Conservation (phyloP, 345 rosid genomes). For the Excoecaria cochinchinensis region DNA sequence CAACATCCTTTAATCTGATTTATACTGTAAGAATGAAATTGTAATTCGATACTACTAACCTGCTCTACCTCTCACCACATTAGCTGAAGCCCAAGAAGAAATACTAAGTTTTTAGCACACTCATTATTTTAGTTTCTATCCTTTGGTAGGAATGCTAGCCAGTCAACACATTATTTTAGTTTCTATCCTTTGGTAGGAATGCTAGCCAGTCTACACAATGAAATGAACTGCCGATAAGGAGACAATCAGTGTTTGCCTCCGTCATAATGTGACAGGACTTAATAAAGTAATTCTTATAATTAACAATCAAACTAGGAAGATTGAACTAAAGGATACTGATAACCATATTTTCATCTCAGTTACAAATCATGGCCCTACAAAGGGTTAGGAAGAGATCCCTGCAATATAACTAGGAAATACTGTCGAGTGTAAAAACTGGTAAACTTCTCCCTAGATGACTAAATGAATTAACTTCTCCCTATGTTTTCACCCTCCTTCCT, state of each 20-base stretch:
- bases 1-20: neutral
- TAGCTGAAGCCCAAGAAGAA: slow-evolving; percentile 1
- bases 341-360: neutral
- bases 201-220: no score
- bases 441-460: neutral
- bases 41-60: neutral
- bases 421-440: neutral
- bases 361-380: neutral
- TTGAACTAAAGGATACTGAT: neutral
- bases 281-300: neutral
- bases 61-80: neutral
- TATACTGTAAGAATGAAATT: neutral
- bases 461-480: neutral
- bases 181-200: neutral
- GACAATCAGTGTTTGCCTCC: neutral
- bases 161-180: neutral
- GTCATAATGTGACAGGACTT: neutral
- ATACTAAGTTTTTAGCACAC: neutral
- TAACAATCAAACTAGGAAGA: neutral
- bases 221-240: neutral
- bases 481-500: neutral
- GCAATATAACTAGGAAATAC: neutral
- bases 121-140: neutral
- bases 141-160: neutral
- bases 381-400: neutral